These are phyloP conservation scores for Camelina hispida DNA, from an alignment of 345 rosid genomes.

Conservation along the genomic window DNA sequence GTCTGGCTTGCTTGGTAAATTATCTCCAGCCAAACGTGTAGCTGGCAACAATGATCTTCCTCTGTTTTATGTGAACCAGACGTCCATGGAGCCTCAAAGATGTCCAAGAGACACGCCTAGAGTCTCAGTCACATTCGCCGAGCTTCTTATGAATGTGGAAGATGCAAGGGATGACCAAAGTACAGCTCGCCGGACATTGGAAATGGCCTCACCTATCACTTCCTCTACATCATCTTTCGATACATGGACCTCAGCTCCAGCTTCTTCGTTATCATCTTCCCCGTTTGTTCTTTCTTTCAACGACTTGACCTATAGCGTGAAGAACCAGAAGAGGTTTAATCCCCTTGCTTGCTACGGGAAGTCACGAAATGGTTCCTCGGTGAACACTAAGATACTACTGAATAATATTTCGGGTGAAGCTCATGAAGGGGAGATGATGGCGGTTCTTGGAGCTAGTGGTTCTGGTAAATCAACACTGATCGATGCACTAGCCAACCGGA, in stretches of 20 bases:
- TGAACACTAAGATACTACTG: conserved; percentile 55
- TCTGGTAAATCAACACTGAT: conserved; percentile 92
- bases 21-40: conserved; percentile 41
- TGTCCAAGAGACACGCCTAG: conserved; percentile 43
- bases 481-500: conserved; percentile 86
- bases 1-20: conserved; percentile 44
- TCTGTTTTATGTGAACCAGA: conserved; percentile 41
- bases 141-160: conserved; percentile 66
- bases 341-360: conserved; percentile 46
- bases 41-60: conserved; percentile 48
- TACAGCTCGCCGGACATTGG: conserved; percentile 40
- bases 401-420: conserved; percentile 69
- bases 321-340: conserved; percentile 46
- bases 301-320: conserved; percentile 74
- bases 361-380: conserved; percentile 2
- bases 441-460: conserved; percentile 94
- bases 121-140: conserved; percentile 60
- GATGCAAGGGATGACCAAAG: conserved; percentile 51
- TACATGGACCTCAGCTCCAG: conserved; percentile 46
- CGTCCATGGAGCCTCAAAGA: conserved; percentile 53
- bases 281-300: conserved; percentile 81
- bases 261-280: conserved; percentile 47
- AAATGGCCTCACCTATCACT: conserved; percentile 51
- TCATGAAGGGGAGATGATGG: conserved; percentile 83
- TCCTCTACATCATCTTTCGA: conserved; percentile 44